Base-by-base conservation (phyloP, 2,329 filamentous ascomycete species). In the Cladobotryum protrusum region DNA sequence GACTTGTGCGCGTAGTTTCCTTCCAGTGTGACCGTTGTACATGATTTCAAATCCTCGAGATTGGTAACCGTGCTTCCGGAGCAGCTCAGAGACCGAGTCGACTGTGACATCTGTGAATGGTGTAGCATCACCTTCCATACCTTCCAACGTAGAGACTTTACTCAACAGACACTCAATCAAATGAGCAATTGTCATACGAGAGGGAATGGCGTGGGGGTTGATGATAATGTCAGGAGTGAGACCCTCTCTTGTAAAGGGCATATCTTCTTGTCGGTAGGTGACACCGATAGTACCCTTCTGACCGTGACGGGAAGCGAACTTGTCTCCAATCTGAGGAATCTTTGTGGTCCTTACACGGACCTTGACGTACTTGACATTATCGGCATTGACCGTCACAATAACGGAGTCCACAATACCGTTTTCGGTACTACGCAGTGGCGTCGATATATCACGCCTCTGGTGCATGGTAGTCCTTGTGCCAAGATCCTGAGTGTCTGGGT, bases 111-210 rank as follows among this genome's bases (percentile, higher is more conserved):
- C 92, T 9, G 93, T 97, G 67, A 99, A 99, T 0, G 95, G 93
- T 1, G 93, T 99, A 1, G 93, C 93, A 63, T 99, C 95, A 61
- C 93, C 95, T 73, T 99, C 93, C 70, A 90, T 88, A 40, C 93
- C 95, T 69, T 91, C 88, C 18, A 99, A 78, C 2, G 93, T 88
- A 1, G 90, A 89, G 34, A 99, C 93, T 69, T 99, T 99, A 67
- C 89, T 95, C 50, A 99, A 81, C 59, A 97, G 80, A 79, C 93
- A 99, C 76, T 99, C 93, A 67, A 99, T 95, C 81, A 99, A 91
- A 78, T 99, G 93, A 61, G 93, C 93, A 83, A 99, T 99, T 3
- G 95, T 99, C 93, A 99, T 99, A 82, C 93, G 93, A 49, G 93
- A 99, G 0, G 93, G 93, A 80, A 99, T 99, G 65, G 93, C 95